These are phyloP conservation scores for Sordaria brevicollis DNA, from an alignment of 495 filamentous ascomycete genomes.

Conservation along the genomic window DNA sequence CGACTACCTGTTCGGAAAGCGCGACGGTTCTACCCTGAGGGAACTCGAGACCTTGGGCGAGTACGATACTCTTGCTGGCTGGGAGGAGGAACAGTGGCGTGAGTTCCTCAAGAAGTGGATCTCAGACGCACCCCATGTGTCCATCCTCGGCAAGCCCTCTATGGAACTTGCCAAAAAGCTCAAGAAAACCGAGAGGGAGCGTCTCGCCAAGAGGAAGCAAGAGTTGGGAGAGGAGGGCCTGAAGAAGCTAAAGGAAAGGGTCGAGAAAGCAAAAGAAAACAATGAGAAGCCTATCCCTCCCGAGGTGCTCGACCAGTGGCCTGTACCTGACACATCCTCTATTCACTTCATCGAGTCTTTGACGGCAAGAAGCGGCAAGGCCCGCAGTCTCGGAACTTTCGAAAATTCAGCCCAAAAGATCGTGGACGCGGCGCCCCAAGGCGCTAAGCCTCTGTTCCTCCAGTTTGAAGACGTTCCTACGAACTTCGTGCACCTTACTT, in stretches of 20 bases:
- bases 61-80: constrained; percentile 67
- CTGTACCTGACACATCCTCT: constrained; percentile 72
- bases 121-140: constrained; percentile 73
- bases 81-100: constrained; percentile 78
- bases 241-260: constrained; percentile 57
- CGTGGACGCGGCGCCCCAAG: constrained; percentile 57
- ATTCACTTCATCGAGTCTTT: constrained; percentile 88
- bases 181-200: constrained; percentile 58
- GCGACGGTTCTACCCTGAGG: constrained; percentile 70
- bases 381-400: constrained; percentile 53
- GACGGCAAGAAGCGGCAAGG: constrained; percentile 76
- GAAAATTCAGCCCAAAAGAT: constrained; percentile 64
- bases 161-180: constrained; percentile 56
- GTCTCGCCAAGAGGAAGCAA: constrained; percentile 43
- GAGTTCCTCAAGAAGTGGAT: constrained; percentile 75
- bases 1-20: constrained; percentile 82
- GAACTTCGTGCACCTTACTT: constrained; percentile 74
- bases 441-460: constrained; percentile 64
- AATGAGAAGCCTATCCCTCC: constrained; percentile 75
- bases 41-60: constrained; percentile 57
- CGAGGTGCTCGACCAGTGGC: constrained; percentile 65
- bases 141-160: constrained; percentile 79
- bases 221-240: constrained; percentile 46
- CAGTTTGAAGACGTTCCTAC: constrained; percentile 91
- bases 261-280: constrained; percentile 68